Evolutionary conservation across 1,139 yeast species (phyloP), one percentile per base, ranked within the genome.

Genomic region (Arxiozyma slooffiae): DNA sequence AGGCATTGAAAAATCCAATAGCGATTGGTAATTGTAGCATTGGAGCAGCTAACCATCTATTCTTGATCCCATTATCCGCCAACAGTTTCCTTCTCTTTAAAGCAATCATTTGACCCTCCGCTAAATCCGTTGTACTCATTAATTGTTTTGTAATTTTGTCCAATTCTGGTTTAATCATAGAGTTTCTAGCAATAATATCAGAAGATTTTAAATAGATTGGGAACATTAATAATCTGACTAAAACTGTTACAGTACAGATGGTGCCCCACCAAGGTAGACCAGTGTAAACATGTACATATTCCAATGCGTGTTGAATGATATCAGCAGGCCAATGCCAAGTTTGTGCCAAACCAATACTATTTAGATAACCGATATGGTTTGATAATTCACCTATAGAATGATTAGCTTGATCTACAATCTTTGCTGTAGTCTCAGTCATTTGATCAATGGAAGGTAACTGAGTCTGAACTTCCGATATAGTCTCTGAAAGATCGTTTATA

Each of bases 221-320:
- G 65, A 92, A 80, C 73, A 90, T 68, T 7, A 77, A 57, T 14
- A 80, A 65, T 67, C 98, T 78, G 44, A 85, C 76, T 8, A 80
- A 79, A 14, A 89, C 62, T 0, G 97, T 85, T 3, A 86, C 82
- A 1, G 77, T 72, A 5, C 82, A 75, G 59, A 92, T 94, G 1
- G 96, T 80, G 7, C 83, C 89, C 97, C 98, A 92, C 99, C 99
- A 92, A 47, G 98, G 97, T 55, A 90, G 67, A 0, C 97, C 97
- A 1, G 92, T 77, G 63, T 79, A 79, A 7, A 88, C 95, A 64
- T 92, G 96, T n/a, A 84, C 79, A 47, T 74, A 69, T 67, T 92
- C 98, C 57, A 92, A 71, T 20, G 81, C 60, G 57, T 82, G 81
- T 64, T 88, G 96, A 58, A 89, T 73, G 16, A 88, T 58, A 50